phyloP scores from a whole-genome alignment of 768 basidiomycete species.

The Pleurotus giganteus region DNA sequence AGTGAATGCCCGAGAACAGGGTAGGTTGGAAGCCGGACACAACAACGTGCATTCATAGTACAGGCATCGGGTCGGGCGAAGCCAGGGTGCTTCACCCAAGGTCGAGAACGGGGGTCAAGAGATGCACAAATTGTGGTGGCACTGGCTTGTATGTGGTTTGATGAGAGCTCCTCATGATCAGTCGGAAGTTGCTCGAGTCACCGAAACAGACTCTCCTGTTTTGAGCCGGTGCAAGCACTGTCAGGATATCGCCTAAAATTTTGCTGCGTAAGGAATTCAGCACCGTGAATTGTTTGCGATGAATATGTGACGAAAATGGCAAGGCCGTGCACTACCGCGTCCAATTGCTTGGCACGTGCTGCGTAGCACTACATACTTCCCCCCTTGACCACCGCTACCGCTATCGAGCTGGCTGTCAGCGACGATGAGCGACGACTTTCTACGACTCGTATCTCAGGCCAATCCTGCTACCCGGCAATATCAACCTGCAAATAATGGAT shows the following conservation, averaged over 20 bases:
- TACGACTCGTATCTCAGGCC: constrained; percentile 66
- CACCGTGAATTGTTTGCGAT: no score
- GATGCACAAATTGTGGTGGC: no score
- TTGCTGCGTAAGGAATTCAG: no score
- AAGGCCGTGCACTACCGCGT: constrained; percentile 1
- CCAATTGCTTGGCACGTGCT: constrained; percentile 10
- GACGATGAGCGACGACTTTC: constrained; percentile 70
- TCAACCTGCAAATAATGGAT: constrained; percentile 52
- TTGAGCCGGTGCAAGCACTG: neutral
- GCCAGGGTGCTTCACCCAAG: no score
- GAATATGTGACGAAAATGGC: neutral
- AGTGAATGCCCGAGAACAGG: no score
- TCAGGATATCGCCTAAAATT: no score
- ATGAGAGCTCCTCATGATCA: no score
- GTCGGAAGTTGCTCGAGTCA: neutral
- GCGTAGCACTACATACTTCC: neutral
- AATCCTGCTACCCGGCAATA: constrained; percentile 61
- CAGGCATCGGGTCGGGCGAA: no score
- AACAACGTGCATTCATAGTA: no score
- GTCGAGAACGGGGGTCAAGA: no score
- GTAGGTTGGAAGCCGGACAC: no score
- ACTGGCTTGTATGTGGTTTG: no score
- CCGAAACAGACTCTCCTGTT: neutral
- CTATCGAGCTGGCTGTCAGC: constrained; percentile 7
- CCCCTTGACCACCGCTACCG: constrained; percentile 5